Evolutionary conservation across 1,284 basidiomycete species (phyloP), one percentile per base, ranked within the genome.

Genomic region (Schizophyllum commune): DNA sequence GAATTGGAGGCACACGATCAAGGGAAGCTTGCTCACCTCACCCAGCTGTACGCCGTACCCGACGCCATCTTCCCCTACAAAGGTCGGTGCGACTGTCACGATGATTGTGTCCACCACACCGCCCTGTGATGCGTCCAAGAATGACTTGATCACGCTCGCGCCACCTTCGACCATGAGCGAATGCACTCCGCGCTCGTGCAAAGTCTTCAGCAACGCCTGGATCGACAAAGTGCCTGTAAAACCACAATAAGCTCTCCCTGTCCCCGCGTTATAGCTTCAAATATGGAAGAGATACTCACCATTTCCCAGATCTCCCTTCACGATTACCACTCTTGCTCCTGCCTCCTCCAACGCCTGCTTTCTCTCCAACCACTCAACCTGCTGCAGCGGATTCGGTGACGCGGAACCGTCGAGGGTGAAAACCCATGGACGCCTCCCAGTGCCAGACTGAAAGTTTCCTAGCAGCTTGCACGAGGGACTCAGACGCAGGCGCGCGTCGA

Each of bases 111-210:
- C 89, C 4, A 95, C 80, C 6, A 83, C 62, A 64, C 60, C 64
- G 39, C 61, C 64, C 3, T 11, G 13, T 17, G 39, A 47, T 57
- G 61, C 74, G 1, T 72, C 68, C 20, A 97, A 76, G 73, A 96
- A 94, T 1, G 90, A 86, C 17, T 82, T 79, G 61, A 99, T 94
- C 62, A 98, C 81, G 4, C 77, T 75, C 4, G 93, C 91, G 17
- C 96, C 96, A 58, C 96, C 96, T 77, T 99, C 96, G 9, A 98
- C 89, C 96, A 99, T 99, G 59, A 98, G 77, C 3, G 88, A 88
- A 7, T 74, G 74, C 62, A 97, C 80, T 9, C 83, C 85, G 22
- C 81, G 74, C 11, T 73, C 70, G 21, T 73, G 72, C 27, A 95
- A 76, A 7, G 76, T 75, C 13, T 66, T 67, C 2, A 94, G 82